Evolutionary conservation across 306 rosid genomes (phyloP), one percentile per base, ranked within the genome.

Genomic region (Cucurbita maxima): DNA sequence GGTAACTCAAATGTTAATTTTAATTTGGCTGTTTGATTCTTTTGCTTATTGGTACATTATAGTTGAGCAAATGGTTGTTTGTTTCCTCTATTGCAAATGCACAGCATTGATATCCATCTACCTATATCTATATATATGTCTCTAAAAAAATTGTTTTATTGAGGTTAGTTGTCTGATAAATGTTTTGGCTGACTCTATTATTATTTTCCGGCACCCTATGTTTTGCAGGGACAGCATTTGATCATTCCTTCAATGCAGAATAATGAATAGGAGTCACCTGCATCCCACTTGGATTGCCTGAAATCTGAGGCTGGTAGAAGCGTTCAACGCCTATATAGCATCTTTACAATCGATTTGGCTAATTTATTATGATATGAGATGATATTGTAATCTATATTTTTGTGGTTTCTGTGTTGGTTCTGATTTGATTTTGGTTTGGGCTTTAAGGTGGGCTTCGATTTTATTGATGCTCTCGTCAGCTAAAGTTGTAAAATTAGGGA

Each of bases 141-240:
- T 15, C 15, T 14, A 0, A 19, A 56, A 5, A 48, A 44, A 6
- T 41, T 9, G 61, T 30, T 22, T 16, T 30, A 16, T 22, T 20
- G 37, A 54, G n/a, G 20, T 18, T 13, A 34, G 34, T 22, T 36
- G 73, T 60, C 38, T 77, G 43, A 40, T 60, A 25, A 38, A 38
- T 69, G 37, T 10, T 52, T 50, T 69, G 16, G 11, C 38, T 14
- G 72, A 30, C 36, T 22, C 5, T 44, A 20, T 15, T 82, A 63
- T 63, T 56, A 15, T 48, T 3, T 51, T 15, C 5, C 53, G 13
- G 60, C 44, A n/a, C 76, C 15, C 69, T 70, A 77, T 72, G 64
- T 73, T 56, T 34, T 77, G 72, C 82, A 75, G 81, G 89, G 82
- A 38, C 82, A 76, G 78, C 84, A 81, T 81, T 16, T 81, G 81